phyloP scores from a whole-genome alignment of 257 asterid genomes.

The Solanum pinnatisectum region DNA sequence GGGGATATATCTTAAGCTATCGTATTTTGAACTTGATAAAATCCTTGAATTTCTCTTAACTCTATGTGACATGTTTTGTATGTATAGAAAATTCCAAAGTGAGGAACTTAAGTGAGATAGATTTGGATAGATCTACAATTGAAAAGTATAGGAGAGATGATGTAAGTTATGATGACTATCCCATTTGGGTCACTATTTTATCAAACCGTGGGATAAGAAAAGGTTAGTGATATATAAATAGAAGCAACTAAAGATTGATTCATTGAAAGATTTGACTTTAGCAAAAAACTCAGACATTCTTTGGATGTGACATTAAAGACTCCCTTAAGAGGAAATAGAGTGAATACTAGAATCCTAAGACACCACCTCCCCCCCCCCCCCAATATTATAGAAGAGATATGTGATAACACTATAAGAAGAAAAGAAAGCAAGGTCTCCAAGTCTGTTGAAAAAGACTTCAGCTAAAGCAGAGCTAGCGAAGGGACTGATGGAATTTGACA shows the following conservation, averaged over 20 bases:
- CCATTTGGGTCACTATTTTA: constrained; percentile 29
- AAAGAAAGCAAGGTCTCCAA: constrained; percentile 54
- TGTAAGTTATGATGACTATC: constrained; percentile 30
- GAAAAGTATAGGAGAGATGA: constrained; percentile 54
- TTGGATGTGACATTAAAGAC: constrained; percentile 34
- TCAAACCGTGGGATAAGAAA: too few relatives aligned
- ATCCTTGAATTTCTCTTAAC: neutral
- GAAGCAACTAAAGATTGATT: neutral
- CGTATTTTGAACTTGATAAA: neutral
- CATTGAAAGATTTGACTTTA: constrained; percentile 25
- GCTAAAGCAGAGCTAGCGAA: constrained; percentile 28
- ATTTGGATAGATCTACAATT: constrained; percentile 39
- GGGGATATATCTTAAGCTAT: constrained; percentile 33
- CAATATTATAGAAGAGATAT: constrained; percentile 26
- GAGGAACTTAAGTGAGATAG: constrained; percentile 47
- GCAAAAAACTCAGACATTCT: constrained; percentile 20
- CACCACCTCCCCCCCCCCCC: constrained; percentile 18
- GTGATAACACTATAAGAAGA: constrained; percentile 41
- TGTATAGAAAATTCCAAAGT: constrained; percentile 33
- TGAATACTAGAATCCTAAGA: constrained; percentile 19
- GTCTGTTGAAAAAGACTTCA: constrained; percentile 44
- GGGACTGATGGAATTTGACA: constrained; percentile 28
- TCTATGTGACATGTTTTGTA: constrained; percentile 12
- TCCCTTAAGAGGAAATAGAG: constrained; percentile 40
- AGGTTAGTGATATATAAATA: too few relatives aligned